Evolutionary conservation across 2,329 filamentous ascomycete species (phyloP).

Genomic region (Clarireedia monteithiana): DNA sequence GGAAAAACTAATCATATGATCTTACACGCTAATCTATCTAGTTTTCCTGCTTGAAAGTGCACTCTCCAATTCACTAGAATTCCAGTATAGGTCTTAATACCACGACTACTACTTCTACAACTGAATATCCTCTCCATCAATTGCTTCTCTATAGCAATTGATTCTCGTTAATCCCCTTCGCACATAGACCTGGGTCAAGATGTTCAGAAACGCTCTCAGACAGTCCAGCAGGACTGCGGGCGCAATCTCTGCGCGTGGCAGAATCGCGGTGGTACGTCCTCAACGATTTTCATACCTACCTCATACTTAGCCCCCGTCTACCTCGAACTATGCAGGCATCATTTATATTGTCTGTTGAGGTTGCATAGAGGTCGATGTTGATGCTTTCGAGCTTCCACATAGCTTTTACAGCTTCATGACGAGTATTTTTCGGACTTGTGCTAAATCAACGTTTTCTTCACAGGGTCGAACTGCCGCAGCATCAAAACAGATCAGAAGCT

Average conservation of each 20-base stretch:
- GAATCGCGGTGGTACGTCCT: constrained; percentile 88
- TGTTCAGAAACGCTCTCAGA: constrained; percentile 98
- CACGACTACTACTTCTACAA: constrained; percentile 27
- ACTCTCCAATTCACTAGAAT: constrained; percentile 13
- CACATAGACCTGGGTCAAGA: constrained; percentile 52
- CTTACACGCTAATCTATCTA: constrained; percentile 6
- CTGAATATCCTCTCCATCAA: constrained; percentile 53
- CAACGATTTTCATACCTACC: constrained; percentile 32
- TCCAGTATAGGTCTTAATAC: constrained; percentile 23
- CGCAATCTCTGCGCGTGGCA: constrained; percentile 85
- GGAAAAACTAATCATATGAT: neutral
- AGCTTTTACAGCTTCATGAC: constrained; percentile 28
- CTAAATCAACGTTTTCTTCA: constrained; percentile 44
- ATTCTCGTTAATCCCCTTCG: constrained; percentile 44
- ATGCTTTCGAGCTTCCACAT: constrained; percentile 33
- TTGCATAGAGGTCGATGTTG: constrained; percentile 23
- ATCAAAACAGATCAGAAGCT: constrained; percentile 70
- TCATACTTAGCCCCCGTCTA: constrained; percentile 32
- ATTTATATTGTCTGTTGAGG: constrained; percentile 33
- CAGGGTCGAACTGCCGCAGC: constrained; percentile 77
- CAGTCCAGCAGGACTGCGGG: constrained; percentile 93
- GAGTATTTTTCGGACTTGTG: constrained; percentile 41
- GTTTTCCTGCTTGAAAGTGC: constrained; percentile 7
- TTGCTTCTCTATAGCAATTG: constrained; percentile 62
- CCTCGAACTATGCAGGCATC: constrained; percentile 30